Percentiles rank a stretch among this genome's conserved stretches.
These are phyloP conservation scores for Crithidia brevicula DNA, from an alignment of 208 protist species.

Conservation along the genomic window DNA sequence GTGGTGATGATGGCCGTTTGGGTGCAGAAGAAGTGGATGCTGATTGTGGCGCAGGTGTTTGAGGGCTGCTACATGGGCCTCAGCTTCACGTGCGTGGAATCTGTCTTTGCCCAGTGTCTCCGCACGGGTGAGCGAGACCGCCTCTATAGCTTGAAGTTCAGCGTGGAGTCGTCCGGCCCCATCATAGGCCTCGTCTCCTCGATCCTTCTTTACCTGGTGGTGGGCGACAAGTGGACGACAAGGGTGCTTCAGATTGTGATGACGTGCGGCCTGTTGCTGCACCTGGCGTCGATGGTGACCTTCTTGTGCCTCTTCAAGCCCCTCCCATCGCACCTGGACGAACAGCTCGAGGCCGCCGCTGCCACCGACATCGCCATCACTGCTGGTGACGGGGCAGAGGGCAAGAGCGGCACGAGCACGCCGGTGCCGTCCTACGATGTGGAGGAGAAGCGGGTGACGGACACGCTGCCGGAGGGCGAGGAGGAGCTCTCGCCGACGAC, in stretches of 20 bases:
- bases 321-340: conserved; percentile 43
- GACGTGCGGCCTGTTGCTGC: conserved; percentile 48
- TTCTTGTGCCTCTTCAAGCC: conserved; percentile 57
- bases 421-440: conserved; percentile 15
- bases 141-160: conserved; percentile 78
- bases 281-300: conserved; percentile 55
- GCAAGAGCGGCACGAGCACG: conserved; percentile 1
- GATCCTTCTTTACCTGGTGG: conserved; percentile 48
- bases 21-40: conserved; percentile 31
- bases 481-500: conserved; percentile 22
- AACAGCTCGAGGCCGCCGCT: background rate
- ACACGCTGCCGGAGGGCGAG: conserved; percentile 25
- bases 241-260: conserved; percentile 58
- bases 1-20: conserved; percentile 46
- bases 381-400: background rate
- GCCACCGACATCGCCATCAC: conserved; percentile 14
- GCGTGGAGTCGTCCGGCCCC: conserved; percentile 57
- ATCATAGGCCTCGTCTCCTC: conserved; percentile 56
- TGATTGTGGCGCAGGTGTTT: conserved; percentile 60
- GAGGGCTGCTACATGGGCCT: conserved; percentile 71
- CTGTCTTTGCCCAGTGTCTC: conserved; percentile 73
- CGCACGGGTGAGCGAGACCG: conserved; percentile 59
- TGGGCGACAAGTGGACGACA: conserved; percentile 58
- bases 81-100: conserved; percentile 69
- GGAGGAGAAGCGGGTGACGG: conserved; percentile 32